A percentile compares a stretch with the other conserved stretches of the same genome.
Evolutionary conservation across 106 monocot genomes (phyloP).

Genomic region (Narthecium ossifragum): DNA sequence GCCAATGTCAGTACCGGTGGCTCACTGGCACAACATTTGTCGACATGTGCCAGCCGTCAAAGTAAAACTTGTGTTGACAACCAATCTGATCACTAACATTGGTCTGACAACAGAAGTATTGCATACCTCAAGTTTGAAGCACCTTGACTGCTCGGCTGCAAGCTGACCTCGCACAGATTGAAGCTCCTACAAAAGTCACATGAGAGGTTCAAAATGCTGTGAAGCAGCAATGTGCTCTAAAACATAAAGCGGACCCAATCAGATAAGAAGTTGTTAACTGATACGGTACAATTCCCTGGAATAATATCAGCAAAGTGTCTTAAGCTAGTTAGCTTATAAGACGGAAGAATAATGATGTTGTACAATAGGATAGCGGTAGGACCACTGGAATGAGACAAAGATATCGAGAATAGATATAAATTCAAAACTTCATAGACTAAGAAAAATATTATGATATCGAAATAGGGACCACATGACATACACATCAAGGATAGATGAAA

Average conservation of each 20-base stretch:
- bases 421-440: not conserved
- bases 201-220: not conserved
- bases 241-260: too few species aligned
- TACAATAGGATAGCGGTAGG: not conserved
- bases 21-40: not conserved
- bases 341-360: not conserved
- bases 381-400: too few species aligned
- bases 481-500: too few species aligned
- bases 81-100: not conserved
- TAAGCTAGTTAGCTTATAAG: not conserved
- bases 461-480: not conserved
- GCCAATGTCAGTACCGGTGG: not conserved
- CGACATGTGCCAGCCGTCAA: not conserved
- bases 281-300: not conserved
- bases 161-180: conserved; percentile 81
- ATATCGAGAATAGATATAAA: too few species aligned
- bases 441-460: not conserved
- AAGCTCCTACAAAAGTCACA: conserved; percentile 44
- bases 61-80: not conserved
- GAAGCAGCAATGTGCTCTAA: not conserved
- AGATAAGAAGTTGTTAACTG: not conserved
- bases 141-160: conserved; percentile 82
- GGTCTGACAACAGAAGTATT: not conserved
- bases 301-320: not conserved
- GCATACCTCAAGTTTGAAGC: conserved; percentile 89